phyloP scores from a whole-genome alignment of 2,329 filamentous ascomycete genomes.

The Colletotrichum sp. region DNA sequence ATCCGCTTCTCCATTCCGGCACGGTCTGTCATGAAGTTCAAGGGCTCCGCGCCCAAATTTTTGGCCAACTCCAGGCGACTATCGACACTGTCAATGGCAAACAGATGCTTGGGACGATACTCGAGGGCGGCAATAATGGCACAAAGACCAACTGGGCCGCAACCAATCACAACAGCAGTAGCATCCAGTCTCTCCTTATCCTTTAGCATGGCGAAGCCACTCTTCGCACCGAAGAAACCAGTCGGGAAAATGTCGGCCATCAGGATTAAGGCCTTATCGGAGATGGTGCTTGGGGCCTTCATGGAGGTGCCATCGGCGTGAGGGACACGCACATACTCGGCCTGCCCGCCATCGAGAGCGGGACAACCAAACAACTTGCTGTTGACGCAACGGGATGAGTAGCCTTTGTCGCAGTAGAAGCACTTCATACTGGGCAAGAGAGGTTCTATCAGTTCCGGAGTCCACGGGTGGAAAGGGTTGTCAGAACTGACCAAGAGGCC shows the following conservation, averaged over 20 bases:
- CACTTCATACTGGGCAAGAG: conserved; percentile 62
- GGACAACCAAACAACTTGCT: conserved; percentile 73
- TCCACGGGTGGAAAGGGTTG: background rate
- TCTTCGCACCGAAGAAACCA: conserved; percentile 82
- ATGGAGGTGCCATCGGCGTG: conserved; percentile 82
- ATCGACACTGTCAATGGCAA: conserved; percentile 81
- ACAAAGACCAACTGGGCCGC: conserved; percentile 85
- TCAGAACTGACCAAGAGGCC: conserved; percentile 67
- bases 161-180: conserved; percentile 82
- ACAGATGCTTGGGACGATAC: conserved; percentile 74
- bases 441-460: conserved; percentile 1
- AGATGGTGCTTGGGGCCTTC: conserved; percentile 70
- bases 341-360: conserved; percentile 77
- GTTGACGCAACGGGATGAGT: conserved; percentile 78
- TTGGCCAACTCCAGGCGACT: conserved; percentile 76
- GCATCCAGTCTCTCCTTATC: conserved; percentile 65
- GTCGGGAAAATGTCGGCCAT: conserved; percentile 96
- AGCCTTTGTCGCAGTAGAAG: conserved; percentile 83
- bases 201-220: conserved; percentile 72
- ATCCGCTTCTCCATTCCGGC: conserved; percentile 72
- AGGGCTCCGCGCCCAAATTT: conserved; percentile 78
- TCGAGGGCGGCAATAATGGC: conserved; percentile 80
- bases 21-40: conserved; percentile 75
- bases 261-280: conserved; percentile 77
- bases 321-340: conserved; percentile 83